A percentile compares a stretch with the other conserved stretches of the same genome.
Conservation (phyloP, 495 filamentous ascomycete genomes). For the Penicillium goetzii region DNA sequence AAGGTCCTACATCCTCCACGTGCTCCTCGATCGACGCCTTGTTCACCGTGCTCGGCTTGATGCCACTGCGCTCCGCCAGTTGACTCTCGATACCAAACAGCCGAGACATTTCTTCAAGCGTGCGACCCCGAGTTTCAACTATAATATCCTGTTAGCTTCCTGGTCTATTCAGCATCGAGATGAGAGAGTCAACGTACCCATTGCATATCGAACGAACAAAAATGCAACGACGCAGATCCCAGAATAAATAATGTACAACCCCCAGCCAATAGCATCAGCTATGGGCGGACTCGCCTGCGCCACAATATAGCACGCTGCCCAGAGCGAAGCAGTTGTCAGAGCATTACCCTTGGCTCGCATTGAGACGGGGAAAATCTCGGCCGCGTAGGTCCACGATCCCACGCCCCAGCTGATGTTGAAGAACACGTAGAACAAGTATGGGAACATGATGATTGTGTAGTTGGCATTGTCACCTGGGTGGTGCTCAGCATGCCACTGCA, state of each 20-base stretch:
- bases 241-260: not conserved
- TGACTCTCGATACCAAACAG: not conserved
- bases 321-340: slow-evolving; percentile 33
- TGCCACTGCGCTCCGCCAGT: not conserved
- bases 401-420: not conserved
- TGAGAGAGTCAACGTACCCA: not conserved
- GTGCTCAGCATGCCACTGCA: not conserved
- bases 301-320: slow-evolving; percentile 52
- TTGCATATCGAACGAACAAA: not conserved
- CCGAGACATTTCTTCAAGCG: not conserved
- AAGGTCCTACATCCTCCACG: not conserved
- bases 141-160: not conserved
- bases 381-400: not conserved
- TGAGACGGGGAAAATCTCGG: slow-evolving; percentile 17
- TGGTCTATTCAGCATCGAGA: not conserved
- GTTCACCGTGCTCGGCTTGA: not conserved
- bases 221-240: not conserved
- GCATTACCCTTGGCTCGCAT: slow-evolving; percentile 37
- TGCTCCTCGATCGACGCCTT: not conserved
- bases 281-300: slow-evolving; percentile 73
- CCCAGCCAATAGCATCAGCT: slow-evolving; percentile 35
- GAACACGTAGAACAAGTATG: not conserved
- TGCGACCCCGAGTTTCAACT: not conserved
- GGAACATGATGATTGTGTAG: not conserved
- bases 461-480: not conserved